Conservation (phyloP, 768 basidiomycete genomes). For the Russula virescens region DNA sequence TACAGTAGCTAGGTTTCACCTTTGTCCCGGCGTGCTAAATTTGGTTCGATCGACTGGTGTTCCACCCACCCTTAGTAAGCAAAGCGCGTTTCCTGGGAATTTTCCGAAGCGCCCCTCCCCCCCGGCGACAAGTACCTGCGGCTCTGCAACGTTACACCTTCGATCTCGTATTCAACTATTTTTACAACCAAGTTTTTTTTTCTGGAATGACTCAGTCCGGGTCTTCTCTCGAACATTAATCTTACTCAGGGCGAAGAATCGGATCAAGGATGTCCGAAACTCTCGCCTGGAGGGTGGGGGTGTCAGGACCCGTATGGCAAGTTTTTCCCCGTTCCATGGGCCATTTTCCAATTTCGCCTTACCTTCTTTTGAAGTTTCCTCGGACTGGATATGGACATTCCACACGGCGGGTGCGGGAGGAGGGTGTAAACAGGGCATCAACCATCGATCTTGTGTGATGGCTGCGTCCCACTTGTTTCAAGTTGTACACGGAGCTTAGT, state of each 20-base stretch:
- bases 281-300: background rate
- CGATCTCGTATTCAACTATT: background rate
- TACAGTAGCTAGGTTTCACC: background rate
- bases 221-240: background rate
- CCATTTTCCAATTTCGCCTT: no score
- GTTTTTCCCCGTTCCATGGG: background rate
- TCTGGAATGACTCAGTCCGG: background rate
- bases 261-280: no score
- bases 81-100: constrained; percentile 10
- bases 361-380: no score
- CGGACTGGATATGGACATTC: no score
- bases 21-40: background rate
- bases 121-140: background rate
- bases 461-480: no score
- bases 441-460: no score
- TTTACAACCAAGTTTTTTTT: background rate
- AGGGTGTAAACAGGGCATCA: no score
- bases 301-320: background rate
- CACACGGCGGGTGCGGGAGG: no score
- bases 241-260: background rate
- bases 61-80: background rate
- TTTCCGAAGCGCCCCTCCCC: constrained; percentile 5
- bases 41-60: background rate
- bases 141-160: background rate
- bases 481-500: no score